These are phyloP conservation scores for Rhodosporidiobolus odoratus DNA, from an alignment of 768 basidiomycete genomes.

Conservation along the genomic window DNA sequence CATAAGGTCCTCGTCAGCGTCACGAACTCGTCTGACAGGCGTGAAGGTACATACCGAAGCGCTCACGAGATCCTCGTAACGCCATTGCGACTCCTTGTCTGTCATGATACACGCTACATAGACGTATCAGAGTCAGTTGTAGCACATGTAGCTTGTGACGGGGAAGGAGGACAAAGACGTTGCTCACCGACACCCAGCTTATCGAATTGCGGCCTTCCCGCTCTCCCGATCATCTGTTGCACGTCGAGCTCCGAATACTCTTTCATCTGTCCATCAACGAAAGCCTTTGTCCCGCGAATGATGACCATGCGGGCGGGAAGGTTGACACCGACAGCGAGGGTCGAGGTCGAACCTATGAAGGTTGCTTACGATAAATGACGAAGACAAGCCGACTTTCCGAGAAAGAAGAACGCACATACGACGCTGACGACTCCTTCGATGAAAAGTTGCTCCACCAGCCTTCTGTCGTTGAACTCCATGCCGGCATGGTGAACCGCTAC, in stretches of 20 bases:
- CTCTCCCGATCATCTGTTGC: constrained; percentile 86
- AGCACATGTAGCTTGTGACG: too few relatives aligned
- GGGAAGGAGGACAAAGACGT: too few relatives aligned
- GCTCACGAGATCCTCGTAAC: constrained; percentile 61
- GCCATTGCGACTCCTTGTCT: constrained; percentile 63
- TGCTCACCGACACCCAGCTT: constrained; percentile 65
- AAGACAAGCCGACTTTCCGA: too few relatives aligned
- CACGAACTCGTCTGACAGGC: background rate
- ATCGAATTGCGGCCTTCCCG: constrained; percentile 52
- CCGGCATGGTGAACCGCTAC: constrained; percentile 93
- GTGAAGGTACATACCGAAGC: constrained; percentile 10
- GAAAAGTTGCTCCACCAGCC: constrained; percentile 67
- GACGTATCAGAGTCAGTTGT: background rate
- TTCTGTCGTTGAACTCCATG: constrained; percentile 65
- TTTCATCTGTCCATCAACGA: constrained; percentile 55
- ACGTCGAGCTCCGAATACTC: constrained; percentile 92
- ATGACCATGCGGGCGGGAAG: constrained; percentile 86
- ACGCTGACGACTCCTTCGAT: constrained; percentile 46
- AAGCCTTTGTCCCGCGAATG: constrained; percentile 82
- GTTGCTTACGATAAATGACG: background rate
- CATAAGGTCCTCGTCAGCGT: background rate
- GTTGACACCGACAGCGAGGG: constrained; percentile 92
- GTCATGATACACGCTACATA: constrained; percentile 60
- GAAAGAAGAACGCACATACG: constrained; percentile 59
- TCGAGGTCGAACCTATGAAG: constrained; percentile 56